These are phyloP conservation scores for Penicillium freii DNA, from an alignment of 2,329 filamentous ascomycete species.

Conservation along the genomic window DNA sequence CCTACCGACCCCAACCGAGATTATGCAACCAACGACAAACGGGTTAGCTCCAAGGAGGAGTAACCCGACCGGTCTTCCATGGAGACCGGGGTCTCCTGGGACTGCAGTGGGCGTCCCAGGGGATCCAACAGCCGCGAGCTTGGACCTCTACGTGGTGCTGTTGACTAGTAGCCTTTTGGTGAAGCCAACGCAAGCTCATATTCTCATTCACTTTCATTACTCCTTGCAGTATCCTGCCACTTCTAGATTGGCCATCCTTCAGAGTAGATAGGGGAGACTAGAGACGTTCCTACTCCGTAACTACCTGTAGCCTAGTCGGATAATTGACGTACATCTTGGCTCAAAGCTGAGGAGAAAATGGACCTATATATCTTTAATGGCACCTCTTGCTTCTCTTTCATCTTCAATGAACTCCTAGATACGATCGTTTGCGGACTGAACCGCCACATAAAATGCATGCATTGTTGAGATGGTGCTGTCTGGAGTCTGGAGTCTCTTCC, in stretches of 20 bases:
- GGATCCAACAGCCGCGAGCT: conserved; percentile 2
- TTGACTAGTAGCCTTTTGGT: conserved; percentile 4
- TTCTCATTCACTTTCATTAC: not conserved
- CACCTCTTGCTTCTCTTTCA: not conserved
- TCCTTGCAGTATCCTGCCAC: not conserved
- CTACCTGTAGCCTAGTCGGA: not conserved
- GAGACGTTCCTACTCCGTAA: accelerated
- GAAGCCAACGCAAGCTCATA: conserved; percentile 5
- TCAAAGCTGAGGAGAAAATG: not conserved
- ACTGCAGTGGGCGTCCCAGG: not conserved
- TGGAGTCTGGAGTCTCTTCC: too few relatives aligned
- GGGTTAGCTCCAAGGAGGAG: too few relatives aligned
- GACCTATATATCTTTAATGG: not conserved
- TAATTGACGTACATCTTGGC: not conserved
- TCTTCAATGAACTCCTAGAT: not conserved
- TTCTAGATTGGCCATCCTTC: not conserved
- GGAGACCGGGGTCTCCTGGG: not conserved
- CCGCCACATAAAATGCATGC: not conserved
- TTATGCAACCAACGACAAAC: too few relatives aligned
- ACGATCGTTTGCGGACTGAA: not conserved
- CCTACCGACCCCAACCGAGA: too few relatives aligned
- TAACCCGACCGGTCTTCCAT: too few relatives aligned
- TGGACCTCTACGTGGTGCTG: conserved; percentile 8
- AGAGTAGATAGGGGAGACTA: not conserved
- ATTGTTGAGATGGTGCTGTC: too few relatives aligned